A percentile compares a stretch with the other conserved stretches of the same genome.
These are phyloP conservation scores for Neurospora sp. DNA, from an alignment of 2,329 filamentous ascomycete species.

Conservation along the genomic window DNA sequence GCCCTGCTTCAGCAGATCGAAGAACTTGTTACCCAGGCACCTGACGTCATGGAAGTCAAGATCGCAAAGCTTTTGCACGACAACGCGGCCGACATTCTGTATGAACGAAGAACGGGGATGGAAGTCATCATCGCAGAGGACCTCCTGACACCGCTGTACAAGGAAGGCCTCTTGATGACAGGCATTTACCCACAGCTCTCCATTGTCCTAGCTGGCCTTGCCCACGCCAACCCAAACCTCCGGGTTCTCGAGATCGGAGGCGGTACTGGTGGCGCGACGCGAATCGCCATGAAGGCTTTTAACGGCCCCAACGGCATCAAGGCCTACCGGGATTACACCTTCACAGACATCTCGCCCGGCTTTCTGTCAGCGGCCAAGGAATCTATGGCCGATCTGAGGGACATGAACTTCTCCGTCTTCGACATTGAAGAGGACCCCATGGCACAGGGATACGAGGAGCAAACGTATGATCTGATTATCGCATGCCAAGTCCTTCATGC, in stretches of 20 bases:
- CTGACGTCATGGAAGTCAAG: constrained; percentile 1
- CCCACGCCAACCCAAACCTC: neutral
- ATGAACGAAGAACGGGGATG: constrained; percentile 1
- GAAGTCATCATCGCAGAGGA: constrained; percentile 10
- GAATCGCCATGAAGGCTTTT: constrained; percentile 2
- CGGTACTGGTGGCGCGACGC: constrained; percentile 2
- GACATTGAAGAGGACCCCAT: constrained; percentile 4
- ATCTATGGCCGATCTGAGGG: constrained; percentile 7
- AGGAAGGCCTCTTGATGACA: constrained; percentile 10
- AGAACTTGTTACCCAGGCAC: neutral
- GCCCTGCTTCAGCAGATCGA: constrained; percentile 1
- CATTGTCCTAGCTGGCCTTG: neutral
- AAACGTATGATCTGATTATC: constrained; percentile 4
- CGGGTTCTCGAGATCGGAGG: constrained; percentile 2
- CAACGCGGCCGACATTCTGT: constrained; percentile 14
- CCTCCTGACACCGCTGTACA: constrained; percentile 12
- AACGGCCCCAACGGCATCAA: neutral
- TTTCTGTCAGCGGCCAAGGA: constrained; percentile 8
- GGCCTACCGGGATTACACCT: constrained; percentile 7
- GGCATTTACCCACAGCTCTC: constrained; percentile 12
- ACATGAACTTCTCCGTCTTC: constrained; percentile 13
- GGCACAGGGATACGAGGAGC: constrained; percentile 5
- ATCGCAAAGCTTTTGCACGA: constrained; percentile 2
- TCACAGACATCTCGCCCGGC: constrained; percentile 20
- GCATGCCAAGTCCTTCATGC: constrained; percentile 3